Conservation (phyloP, 164 flowering plant species). For the Echeveria elegans region DNA sequence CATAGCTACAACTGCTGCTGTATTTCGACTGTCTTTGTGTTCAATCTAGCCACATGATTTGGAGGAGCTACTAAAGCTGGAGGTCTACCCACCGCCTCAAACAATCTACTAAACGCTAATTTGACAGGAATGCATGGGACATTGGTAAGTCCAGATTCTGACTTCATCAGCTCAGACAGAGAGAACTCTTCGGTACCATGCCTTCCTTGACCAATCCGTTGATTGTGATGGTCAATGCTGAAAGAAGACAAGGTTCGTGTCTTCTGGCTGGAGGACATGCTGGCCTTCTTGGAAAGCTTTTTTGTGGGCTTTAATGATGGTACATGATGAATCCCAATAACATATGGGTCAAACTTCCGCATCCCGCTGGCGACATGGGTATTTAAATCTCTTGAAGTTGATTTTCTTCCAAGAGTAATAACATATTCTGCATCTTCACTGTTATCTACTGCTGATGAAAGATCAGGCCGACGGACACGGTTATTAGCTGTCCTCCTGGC, state of each 20-base stretch:
- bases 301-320: slow-evolving; percentile 27
- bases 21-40: slow-evolving; percentile 13
- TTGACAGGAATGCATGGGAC: slow-evolving; percentile 88
- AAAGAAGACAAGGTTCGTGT: slow-evolving; percentile 77
- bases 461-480: slow-evolving; percentile 67
- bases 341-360: slow-evolving; percentile 22
- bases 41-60: slow-evolving; percentile 19
- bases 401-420: slow-evolving; percentile 27
- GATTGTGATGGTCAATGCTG: slow-evolving; percentile 28
- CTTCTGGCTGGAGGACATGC: slow-evolving; percentile 54
- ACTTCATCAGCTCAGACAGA: slow-evolving; percentile 39
- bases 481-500: slow-evolving; percentile 77
- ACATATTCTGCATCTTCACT: slow-evolving; percentile 27
- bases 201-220: slow-evolving; percentile 18
- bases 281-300: slow-evolving; percentile 46
- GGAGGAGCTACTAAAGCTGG: slow-evolving; percentile 37
- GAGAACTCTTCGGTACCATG: slow-evolving; percentile 15
- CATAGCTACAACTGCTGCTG: background rate
- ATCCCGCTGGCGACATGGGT: slow-evolving; percentile 12
- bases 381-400: slow-evolving; percentile 21
- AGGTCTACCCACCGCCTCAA: slow-evolving; percentile 71
- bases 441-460: slow-evolving; percentile 31
- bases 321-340: slow-evolving; percentile 20
- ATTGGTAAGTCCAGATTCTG: slow-evolving; percentile 38
- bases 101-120: slow-evolving; percentile 78